These are phyloP conservation scores for Calonectria pseudoreteaudii DNA, from an alignment of 2,329 filamentous ascomycete species.

Conservation along the genomic window DNA sequence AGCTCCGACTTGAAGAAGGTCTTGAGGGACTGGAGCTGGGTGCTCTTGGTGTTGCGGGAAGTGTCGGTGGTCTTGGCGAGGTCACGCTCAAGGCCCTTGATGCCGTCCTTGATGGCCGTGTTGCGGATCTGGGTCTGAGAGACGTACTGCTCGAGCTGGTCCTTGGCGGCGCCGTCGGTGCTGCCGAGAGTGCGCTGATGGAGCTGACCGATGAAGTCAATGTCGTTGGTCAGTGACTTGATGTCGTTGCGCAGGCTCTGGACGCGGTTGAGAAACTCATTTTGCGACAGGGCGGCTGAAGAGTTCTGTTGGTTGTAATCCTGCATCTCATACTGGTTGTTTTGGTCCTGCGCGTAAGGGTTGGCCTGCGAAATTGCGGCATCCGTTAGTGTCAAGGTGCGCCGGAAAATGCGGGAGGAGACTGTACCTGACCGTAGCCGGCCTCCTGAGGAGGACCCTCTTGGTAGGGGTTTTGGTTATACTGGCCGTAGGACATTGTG, in stretches of 20 bases:
- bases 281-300: conserved; percentile 62
- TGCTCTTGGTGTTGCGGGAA: conserved; percentile 74
- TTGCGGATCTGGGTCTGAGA: conserved; percentile 79
- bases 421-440: conserved; percentile 58
- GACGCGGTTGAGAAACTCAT: conserved; percentile 77
- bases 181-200: conserved; percentile 79
- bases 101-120: conserved; percentile 81
- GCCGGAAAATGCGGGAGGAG: conserved; percentile 23
- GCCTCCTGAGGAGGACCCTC: conserved; percentile 61
- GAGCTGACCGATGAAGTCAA: conserved; percentile 74
- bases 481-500: conserved; percentile 72
- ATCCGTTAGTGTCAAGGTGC: conserved; percentile 26
- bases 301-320: conserved; percentile 57
- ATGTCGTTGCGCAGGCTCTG: conserved; percentile 76
- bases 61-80: conserved; percentile 71
- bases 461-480: conserved; percentile 75
- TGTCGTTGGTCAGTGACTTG: conserved; percentile 72
- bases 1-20: conserved; percentile 78
- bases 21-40: conserved; percentile 77
- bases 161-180: conserved; percentile 66
- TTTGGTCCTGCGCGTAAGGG: conserved; percentile 46
- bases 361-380: conserved; percentile 36
- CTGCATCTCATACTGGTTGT: conserved; percentile 67
- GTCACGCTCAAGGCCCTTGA: conserved; percentile 81
- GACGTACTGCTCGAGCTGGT: conserved; percentile 75